Percentiles rank a stretch among this genome's conserved stretches.
These are phyloP conservation scores for Brachypodium distachyon DNA, from an alignment of 202 grass and related monocot genomes.

Conservation along the genomic window DNA sequence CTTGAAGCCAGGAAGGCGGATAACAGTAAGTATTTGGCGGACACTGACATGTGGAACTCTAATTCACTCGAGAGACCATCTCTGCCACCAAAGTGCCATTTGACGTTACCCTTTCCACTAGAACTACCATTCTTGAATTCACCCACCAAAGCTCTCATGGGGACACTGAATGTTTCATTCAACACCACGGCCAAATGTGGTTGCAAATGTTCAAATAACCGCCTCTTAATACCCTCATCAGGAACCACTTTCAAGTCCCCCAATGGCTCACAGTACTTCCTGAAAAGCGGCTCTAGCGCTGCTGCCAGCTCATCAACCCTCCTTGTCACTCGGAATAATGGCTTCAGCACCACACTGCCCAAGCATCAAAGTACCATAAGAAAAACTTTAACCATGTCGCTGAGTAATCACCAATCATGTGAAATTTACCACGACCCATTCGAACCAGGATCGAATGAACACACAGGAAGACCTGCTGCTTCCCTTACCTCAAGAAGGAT, in stretches of 20 bases:
- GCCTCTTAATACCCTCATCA: slow-evolving; percentile 59
- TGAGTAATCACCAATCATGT: neutral
- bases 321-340: slow-evolving; percentile 57
- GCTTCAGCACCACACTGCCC: slow-evolving; percentile 60
- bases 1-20: slow-evolving; percentile 91
- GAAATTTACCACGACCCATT: neutral
- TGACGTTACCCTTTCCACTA: slow-evolving; percentile 31
- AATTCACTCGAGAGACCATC: slow-evolving; percentile 39
- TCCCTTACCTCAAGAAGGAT: slow-evolving; percentile 64
- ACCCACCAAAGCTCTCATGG: slow-evolving; percentile 27
- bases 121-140: slow-evolving; percentile 23
- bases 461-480: neutral
- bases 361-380: slow-evolving; percentile 11
- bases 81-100: slow-evolving; percentile 34
- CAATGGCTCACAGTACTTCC: slow-evolving; percentile 81
- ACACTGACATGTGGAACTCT: slow-evolving; percentile 90
- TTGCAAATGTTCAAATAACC: slow-evolving; percentile 68
- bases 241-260: slow-evolving; percentile 41
- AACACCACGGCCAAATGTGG: slow-evolving; percentile 60
- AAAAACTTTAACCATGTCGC: slow-evolving; percentile 9
- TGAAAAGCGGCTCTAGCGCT: slow-evolving; percentile 55
- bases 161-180: slow-evolving; percentile 82
- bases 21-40: slow-evolving; percentile 75
- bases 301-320: slow-evolving; percentile 71
- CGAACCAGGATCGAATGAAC: neutral